Conservation (phyloP, 345 rosid species). For the Pistacia atlantica region DNA sequence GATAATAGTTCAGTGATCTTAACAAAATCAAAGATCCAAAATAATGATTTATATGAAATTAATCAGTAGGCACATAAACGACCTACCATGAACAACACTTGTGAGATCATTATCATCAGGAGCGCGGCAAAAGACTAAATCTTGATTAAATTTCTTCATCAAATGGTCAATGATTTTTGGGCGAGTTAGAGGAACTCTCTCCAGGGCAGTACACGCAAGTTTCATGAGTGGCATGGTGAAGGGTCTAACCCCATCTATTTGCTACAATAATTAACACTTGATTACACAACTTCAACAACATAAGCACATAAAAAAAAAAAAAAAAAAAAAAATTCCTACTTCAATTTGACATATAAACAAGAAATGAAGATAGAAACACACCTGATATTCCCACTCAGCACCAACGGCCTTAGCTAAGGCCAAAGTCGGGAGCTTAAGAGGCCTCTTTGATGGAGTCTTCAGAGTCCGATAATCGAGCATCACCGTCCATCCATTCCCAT, state of each 20-base stretch:
- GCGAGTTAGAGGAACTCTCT: constrained; percentile 91
- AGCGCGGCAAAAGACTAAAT: constrained; percentile 83
- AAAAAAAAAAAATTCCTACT: neutral
- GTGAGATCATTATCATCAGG: constrained; percentile 71
- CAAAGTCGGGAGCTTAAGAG: constrained; percentile 75
- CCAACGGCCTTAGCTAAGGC: constrained; percentile 89
- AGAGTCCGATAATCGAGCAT: constrained; percentile 98
- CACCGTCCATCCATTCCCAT: constrained; percentile 90
- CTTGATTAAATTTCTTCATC: constrained; percentile 73
- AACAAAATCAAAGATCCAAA: neutral
- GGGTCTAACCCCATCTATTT: constrained; percentile 94
- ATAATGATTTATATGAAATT: neutral
- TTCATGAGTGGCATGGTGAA: constrained; percentile 97
- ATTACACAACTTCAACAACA: constrained; percentile 18
- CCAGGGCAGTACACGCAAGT: constrained; percentile 95
- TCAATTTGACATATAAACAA: neutral
- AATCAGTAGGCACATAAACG: constrained; percentile 3
- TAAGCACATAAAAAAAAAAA: neutral
- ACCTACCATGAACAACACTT: constrained; percentile 63
- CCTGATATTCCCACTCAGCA: constrained; percentile 98
- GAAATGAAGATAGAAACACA: constrained; percentile 13
- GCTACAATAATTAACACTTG: constrained; percentile 45
- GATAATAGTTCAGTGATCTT: neutral
- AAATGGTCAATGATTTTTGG: constrained; percentile 61
- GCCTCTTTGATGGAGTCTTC: constrained; percentile 80